A percentile compares a stretch with the other conserved stretches of the same genome.
Conservation (phyloP, 1,284 basidiomycete genomes). For the Gomphus bonarii region DNA sequence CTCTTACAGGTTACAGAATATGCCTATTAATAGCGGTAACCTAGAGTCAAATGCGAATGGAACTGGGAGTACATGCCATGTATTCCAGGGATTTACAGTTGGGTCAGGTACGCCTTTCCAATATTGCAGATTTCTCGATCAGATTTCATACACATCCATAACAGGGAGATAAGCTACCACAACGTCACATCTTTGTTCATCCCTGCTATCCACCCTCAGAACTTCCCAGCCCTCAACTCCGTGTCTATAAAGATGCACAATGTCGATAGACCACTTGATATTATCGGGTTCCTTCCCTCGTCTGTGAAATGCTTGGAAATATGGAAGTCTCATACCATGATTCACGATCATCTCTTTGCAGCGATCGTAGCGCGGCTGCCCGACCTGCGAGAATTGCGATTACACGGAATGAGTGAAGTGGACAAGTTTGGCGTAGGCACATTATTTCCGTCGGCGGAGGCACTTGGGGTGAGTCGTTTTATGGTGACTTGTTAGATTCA, state of each 20-base stretch:
- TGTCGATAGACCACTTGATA: neutral
- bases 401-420: constrained; percentile 5
- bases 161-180: constrained; percentile 9
- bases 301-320: constrained; percentile 4
- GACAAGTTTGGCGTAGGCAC: constrained; percentile 8
- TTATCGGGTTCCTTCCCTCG: constrained; percentile 1
- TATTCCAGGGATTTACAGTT: constrained; percentile 8
- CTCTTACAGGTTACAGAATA: neutral
- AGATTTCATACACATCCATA: neutral
- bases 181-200: constrained; percentile 8
- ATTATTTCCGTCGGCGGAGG: neutral
- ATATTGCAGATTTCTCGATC: neutral
- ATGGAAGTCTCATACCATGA: constrained; percentile 6
- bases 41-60: constrained; percentile 5
- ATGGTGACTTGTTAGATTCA: neutral
- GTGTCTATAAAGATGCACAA: constrained; percentile 7
- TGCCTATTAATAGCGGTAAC: neutral
- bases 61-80: constrained; percentile 6
- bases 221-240: constrained; percentile 4
- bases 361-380: constrained; percentile 5
- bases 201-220: constrained; percentile 5
- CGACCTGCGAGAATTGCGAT: constrained; percentile 2
- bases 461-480: constrained; percentile 2
- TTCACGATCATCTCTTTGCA: constrained; percentile 4
- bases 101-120: constrained; percentile 6